Base-by-base conservation (phyloP, 140 eudicot genomes). In the Senecio squalidus region DNA sequence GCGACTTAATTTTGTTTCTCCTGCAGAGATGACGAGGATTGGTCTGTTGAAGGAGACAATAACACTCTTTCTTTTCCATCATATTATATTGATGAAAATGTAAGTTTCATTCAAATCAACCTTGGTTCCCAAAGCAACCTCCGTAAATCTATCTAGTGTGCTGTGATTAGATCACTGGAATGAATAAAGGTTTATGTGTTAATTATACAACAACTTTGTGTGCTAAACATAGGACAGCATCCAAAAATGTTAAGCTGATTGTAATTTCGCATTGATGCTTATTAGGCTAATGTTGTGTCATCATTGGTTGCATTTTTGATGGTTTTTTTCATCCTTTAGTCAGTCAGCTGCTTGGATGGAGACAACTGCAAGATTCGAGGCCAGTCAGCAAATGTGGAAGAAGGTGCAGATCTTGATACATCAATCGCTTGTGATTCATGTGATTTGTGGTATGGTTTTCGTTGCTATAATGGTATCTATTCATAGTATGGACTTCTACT, bases 341-440 rank as follows among this genome's bases (percentile, higher is more conserved):
- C 98, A 79, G 93, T 92, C 73, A 80, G 83, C 76, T 92, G 96
- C 67, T 77, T 92, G 96, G 98, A 83, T 34, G 94, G 98, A 66
- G 92, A 81, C 82, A 95, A 49, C 73, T 92, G 98, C 80, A 86
- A 84, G 66, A 68, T 92, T 62, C 88, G 92, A 41, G 79, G 81
- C 66, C 82, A 84, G 54, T 73, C 81, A 17, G 78, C 71, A 43
- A 64, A 83, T 60, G 41, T 62, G 65, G 96, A 78, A 75, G 96
- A 80, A 60, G 81, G 82, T 75, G 67, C 85, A 29, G 77, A 77
- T 58, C 76, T 86, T 33, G 96, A 92, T 73, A 87, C 89, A 55
- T 92, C 98, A 39, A 87, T 92, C 47, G 98, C 98, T 51, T 92
- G 98, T 79, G 98, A 92, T 84, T 81, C 82, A 40, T 92, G 98